These are phyloP conservation scores for Carnegiea gigantea DNA, from an alignment of 179 eudicot species.

Conservation along the genomic window DNA sequence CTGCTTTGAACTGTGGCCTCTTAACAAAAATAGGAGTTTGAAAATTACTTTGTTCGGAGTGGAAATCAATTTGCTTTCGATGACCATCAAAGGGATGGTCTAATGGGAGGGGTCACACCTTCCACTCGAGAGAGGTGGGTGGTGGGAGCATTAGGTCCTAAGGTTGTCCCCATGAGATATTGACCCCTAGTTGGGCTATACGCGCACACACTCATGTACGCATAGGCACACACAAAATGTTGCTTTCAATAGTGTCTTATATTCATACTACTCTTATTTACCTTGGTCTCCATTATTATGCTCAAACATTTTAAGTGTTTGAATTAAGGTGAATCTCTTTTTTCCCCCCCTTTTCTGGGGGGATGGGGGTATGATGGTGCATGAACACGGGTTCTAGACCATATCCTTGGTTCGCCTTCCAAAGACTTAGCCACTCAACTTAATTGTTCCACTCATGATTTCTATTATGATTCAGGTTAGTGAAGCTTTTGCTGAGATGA, in stretches of 20 bases:
- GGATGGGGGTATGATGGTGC: neutral
- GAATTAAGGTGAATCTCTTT: no score
- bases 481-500: constrained; percentile 97
- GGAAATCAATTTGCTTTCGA: neutral
- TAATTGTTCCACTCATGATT: neutral
- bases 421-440: neutral
- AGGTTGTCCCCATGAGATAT: neutral
- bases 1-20: neutral
- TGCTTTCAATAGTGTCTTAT: no score
- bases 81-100: neutral
- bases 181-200: neutral
- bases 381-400: neutral
- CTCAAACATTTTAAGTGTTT: no score
- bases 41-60: constrained; percentile 7
- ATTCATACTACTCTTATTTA: neutral
- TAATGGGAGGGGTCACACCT: neutral
- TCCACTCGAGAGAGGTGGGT: no score
- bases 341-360: no score
- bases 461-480: constrained; percentile 58
- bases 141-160: neutral
- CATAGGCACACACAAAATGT: no score
- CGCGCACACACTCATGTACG: neutral
- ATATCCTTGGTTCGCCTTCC: neutral
- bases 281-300: neutral
- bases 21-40: neutral